Base-by-base conservation (phyloP, 2,329 filamentous ascomycete genomes). In the Talaromyces sp. region DNA sequence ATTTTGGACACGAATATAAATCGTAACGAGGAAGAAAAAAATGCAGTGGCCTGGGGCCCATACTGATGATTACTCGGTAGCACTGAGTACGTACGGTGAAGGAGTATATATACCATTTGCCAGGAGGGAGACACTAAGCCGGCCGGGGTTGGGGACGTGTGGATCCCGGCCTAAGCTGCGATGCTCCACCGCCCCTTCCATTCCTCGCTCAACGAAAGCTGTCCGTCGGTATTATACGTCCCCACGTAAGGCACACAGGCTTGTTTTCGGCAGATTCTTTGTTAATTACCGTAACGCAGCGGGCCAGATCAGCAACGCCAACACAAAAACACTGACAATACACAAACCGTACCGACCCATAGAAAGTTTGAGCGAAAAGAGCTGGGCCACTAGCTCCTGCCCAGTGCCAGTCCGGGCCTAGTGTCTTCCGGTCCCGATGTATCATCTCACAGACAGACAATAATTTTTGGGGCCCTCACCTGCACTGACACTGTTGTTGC, bases 171-270 rank as follows among this genome's bases (percentile, higher is more conserved):
- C 31, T 54, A 24, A 27, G 22, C 56, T 31, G 56, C 56, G 37
- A 39, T 43, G 22, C 58, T 60, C 58, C 59, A 61, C 59, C 59
- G 59, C 60, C 60, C 60, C 35, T 43, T 43, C 27, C 47, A 22
- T 43, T 39, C 59, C 33, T 37, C 19, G 60, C 61, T 63, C 61
- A 63, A 63, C 61, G 61, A 52, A 52, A 52, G 49, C 47, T 31
- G 56, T 39, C n/a, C 56, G 31, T 27, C 58, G 39, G 58, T 61
- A 61, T 50, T 22, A 3, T 52, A 52, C 49, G 16, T 19, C 45
- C 22, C 22, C 22, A 7, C 22, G 45, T 49, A 49, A 27, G 19
- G 22, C 27, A 22, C 22, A 19, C 41, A 22, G 41, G 6, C 45
- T 27, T 16, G 8, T n/a, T 50, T n/a, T 16, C 47, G 31, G 58